These are phyloP conservation scores for Gossypium sturtianum DNA, from an alignment of 345 rosid genomes.

Conservation along the genomic window DNA sequence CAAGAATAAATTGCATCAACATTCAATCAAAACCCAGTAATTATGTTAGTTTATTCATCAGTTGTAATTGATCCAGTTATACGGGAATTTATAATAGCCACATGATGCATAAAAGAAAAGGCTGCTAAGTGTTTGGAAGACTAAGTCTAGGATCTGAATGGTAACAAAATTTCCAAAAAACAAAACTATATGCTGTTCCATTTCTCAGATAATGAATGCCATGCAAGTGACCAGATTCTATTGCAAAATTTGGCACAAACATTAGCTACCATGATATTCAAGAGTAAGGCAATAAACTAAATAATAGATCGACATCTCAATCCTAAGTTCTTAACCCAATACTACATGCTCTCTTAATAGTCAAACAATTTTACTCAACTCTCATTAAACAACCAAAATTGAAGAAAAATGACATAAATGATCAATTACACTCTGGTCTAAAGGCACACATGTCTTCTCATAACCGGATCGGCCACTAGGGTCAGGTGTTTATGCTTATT, in stretches of 20 bases:
- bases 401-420: neutral
- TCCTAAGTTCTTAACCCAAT: neutral
- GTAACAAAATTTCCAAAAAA: neutral
- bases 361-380: neutral
- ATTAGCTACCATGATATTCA: neutral
- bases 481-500: neutral
- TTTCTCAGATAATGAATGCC: neutral
- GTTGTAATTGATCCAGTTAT: neutral
- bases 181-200: neutral
- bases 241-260: neutral
- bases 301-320: neutral
- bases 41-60: neutral
- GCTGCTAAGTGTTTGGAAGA: neutral
- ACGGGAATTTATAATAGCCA: neutral
- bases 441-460: neutral
- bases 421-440: neutral
- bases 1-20: constrained; percentile 6
- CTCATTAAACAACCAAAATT: neutral
- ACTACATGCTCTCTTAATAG: neutral
- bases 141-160: neutral
- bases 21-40: neutral
- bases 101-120: neutral
- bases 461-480: neutral
- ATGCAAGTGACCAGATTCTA: neutral
- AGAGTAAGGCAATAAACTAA: neutral